These are phyloP conservation scores for Rhytidhysteron rufulum DNA, from an alignment of 2,329 filamentous ascomycete genomes.

Conservation along the genomic window DNA sequence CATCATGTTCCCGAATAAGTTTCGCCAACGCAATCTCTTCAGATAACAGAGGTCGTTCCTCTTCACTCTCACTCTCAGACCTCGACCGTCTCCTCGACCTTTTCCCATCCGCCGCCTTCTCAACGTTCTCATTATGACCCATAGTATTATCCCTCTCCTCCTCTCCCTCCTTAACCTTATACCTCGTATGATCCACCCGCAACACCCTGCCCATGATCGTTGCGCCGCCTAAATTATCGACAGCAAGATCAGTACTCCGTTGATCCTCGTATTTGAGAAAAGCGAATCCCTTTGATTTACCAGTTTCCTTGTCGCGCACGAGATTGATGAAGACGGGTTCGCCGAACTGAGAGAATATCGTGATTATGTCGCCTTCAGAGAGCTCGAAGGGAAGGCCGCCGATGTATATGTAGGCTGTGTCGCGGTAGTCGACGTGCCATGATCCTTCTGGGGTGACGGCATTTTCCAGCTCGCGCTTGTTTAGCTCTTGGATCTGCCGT, in stretches of 20 bases:
- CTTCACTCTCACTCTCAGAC: slow-evolving; percentile 37
- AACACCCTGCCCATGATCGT: slow-evolving; percentile 76
- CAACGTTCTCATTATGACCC: slow-evolving; percentile 49
- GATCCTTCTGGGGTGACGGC: slow-evolving; percentile 82
- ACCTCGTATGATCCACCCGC: slow-evolving; percentile 87
- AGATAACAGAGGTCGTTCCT: slow-evolving; percentile 62
- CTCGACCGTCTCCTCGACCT: slow-evolving; percentile 46
- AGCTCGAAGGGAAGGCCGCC: slow-evolving; percentile 90
- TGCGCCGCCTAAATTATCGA: slow-evolving; percentile 90
- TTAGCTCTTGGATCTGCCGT: slow-evolving; percentile 85
- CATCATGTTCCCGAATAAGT: slow-evolving; percentile 76
- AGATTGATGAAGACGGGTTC: slow-evolving; percentile 93
- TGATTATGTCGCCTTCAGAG: slow-evolving; percentile 91
- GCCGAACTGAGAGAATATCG: slow-evolving; percentile 95
- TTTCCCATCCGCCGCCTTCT: slow-evolving; percentile 42
- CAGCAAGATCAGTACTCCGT: slow-evolving; percentile 88
- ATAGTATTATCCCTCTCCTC: slow-evolving; percentile 61
- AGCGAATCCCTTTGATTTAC: slow-evolving; percentile 89
- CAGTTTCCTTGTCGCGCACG: slow-evolving; percentile 90
- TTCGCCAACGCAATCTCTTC: slow-evolving; percentile 78
- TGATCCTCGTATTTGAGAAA: slow-evolving; percentile 99
- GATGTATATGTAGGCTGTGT: slow-evolving; percentile 95
- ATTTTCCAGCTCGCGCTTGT: slow-evolving; percentile 89
- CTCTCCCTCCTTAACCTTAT: slow-evolving; percentile 78
- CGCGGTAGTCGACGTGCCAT: slow-evolving; percentile 96